Base-by-base conservation (phyloP, 2,329 filamentous ascomycete species). In the Claviceps lovelessii region DNA sequence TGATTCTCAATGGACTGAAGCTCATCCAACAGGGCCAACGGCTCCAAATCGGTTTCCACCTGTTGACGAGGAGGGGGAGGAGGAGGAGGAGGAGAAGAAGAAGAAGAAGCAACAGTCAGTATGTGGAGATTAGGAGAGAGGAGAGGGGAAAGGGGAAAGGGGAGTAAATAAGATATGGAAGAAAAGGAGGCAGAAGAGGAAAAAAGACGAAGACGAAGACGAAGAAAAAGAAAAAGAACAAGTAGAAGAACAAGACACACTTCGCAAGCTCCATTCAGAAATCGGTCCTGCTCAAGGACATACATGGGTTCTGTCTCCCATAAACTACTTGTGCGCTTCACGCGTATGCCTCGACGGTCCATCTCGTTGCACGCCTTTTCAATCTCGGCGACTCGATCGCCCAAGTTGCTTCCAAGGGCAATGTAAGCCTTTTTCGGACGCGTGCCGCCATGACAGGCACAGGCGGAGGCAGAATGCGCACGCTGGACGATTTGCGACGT, bases 261-360 rank as follows among this genome's bases (percentile, higher is more conserved):
- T 82, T 95, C 88, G 68, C 89, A 95, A 55, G 84, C 90, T 23
- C 90, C 93, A 66, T 98, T 98, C 50, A 96, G 73, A 65, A 98
- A 98, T 35, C 81, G 80, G 58, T 84, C 83, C 68, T 98, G 93
- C 59, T 96, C 86, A 58, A 86, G 73, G 59, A 96, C 86, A 69
- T 98, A 98, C 93, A 98, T 98, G 28, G 93, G 89, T 62, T 88
- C 83, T 4, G 91, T 98, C 72, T 97, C 90, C 79, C 93, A 98
- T 3, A 98, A 75, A 58, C 83, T 85, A 68, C 91, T 97, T 0
- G 91, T 95, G 62, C 84, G 78, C 63, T 81, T 77, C 44, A 98
- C 79, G 53, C 72, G 80, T 65, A 97, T 88, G 39, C 82, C 83
- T 28, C 80, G 76, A 48, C 76, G 73, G 59, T 87, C 81, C 81